Evolutionary conservation across 2,329 filamentous ascomycete genomes (phyloP), one percentile per base, ranked within the genome.

Genomic region (Neopestalotiopsis rosae): DNA sequence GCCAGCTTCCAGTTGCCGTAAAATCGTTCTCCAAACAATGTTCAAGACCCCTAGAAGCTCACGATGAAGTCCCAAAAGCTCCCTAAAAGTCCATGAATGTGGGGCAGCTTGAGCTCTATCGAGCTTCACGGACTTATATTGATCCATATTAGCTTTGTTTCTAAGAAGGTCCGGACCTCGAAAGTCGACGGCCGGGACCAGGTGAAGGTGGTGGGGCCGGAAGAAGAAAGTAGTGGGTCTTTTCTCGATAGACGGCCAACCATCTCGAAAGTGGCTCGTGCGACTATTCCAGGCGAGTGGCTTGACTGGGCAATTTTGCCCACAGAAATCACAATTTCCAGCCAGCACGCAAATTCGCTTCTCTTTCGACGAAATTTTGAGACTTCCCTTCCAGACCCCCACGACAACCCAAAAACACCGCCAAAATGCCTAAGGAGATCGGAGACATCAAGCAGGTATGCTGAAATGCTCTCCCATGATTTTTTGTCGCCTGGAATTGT

Each of bases 371-470:
- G 61, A 64, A 64, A 64, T 49, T 38, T 52, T 64, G 34, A 49
- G 59, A 34, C 59, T 34, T 64, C 42, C 17, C 40, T 28, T n/a
- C 61, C 34, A 45, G 42, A 45, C 42, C 38, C 57, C 61, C 28
- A 28, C 61, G 61, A 64, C 42, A 57, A 34, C n/a, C 56, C 34
- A 17, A 12, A 28, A 67, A 61, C 32, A 83, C 87, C 86, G 87
- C 86, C 93, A 97, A 88, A 86, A 99, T 99, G 96, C 95, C 96
- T 91, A 90, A 91, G 82, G 94, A 98, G 93, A 92, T 98, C 85
- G 93, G 91, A 83, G 96, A 98, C 85, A 98, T 98, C 91, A 98
- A 99, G 88, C 88, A 90, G 87, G 89, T 91, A 81, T 70, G 83
- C 10, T 38, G 74, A 61, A 61, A n/a, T 61, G 59, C 59, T 61